A percentile compares a stretch with the other conserved stretches of the same genome.
Conservation (phyloP, 2,329 filamentous ascomycete genomes). For the Colletotrichum tabaci region DNA sequence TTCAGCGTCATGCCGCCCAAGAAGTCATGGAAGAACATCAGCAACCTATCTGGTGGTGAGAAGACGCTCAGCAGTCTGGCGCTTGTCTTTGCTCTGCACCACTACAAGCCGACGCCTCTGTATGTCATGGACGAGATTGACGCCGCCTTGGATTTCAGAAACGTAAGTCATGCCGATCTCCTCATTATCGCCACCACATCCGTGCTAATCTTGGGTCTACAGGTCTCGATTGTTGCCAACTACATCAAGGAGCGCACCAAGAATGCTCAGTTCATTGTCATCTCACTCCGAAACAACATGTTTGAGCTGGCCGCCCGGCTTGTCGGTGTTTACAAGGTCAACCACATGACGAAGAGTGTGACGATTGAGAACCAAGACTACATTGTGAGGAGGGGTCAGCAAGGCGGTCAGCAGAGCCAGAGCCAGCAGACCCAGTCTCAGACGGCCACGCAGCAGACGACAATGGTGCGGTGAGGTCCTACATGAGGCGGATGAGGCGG, state of each 20-base stretch:
- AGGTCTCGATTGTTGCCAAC: slow-evolving; percentile 97
- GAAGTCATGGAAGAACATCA: slow-evolving; percentile 99
- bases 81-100: slow-evolving; percentile 96
- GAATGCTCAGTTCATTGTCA: slow-evolving; percentile 99
- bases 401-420: slow-evolving; percentile 34
- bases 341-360: slow-evolving; percentile 97
- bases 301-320: slow-evolving; percentile 97
- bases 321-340: slow-evolving; percentile 99
- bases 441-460: slow-evolving; percentile 38
- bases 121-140: slow-evolving; percentile 99
- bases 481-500: not conserved
- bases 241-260: slow-evolving; percentile 99
- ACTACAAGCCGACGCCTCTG: slow-evolving; percentile 96
- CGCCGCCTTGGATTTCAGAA: slow-evolving; percentile 96
- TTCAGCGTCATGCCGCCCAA: slow-evolving; percentile 99
- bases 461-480: slow-evolving; percentile 25
- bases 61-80: slow-evolving; percentile 96
- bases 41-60: slow-evolving; percentile 94
- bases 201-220: slow-evolving; percentile 36
- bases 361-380: slow-evolving; percentile 90
- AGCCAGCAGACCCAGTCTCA: slow-evolving; percentile 42
- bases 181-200: slow-evolving; percentile 11
- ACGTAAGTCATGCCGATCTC: slow-evolving; percentile 73
- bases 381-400: slow-evolving; percentile 63
- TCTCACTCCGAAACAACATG: slow-evolving; percentile 99